Evolutionary conservation across 345 rosid genomes (phyloP).

Genomic region (Firmiana major): DNA sequence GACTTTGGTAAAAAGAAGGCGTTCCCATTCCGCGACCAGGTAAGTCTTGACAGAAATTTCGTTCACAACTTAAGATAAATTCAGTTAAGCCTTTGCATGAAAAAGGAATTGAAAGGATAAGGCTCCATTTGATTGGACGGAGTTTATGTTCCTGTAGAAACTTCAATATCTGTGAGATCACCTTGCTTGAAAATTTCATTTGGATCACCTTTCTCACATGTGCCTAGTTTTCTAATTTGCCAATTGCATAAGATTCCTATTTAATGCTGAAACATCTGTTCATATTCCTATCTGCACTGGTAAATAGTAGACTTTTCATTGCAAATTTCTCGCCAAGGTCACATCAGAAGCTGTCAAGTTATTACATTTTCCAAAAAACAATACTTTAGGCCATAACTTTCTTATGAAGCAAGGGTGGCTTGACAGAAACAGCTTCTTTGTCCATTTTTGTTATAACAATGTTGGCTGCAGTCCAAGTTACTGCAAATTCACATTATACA

Average conservation of each 20-base stretch:
- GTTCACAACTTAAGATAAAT: neutral
- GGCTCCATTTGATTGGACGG: neutral
- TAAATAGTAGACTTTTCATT: neutral
- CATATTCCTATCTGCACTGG: neutral
- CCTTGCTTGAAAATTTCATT: neutral
- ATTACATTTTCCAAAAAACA: neutral
- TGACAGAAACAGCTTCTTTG: neutral
- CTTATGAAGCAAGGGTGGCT: neutral
- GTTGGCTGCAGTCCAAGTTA: neutral
- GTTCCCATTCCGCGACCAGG: conserved; percentile 99
- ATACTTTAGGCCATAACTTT: neutral
- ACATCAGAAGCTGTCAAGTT: neutral
- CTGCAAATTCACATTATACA: neutral
- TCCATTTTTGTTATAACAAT: neutral
- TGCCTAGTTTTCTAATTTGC: neutral
- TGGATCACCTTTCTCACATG: neutral
- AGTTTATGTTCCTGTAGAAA: neutral
- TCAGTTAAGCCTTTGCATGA: neutral
- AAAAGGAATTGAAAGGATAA: neutral
- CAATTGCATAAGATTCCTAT: neutral
- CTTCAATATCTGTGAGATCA: neutral
- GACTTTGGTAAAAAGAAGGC: conserved; percentile 97
- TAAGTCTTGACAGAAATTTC: conserved; percentile 19
- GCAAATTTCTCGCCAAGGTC: neutral
- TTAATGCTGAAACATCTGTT: neutral